Conservation (phyloP, 2,329 filamentous ascomycete species). For the Alternaria triticina region DNA sequence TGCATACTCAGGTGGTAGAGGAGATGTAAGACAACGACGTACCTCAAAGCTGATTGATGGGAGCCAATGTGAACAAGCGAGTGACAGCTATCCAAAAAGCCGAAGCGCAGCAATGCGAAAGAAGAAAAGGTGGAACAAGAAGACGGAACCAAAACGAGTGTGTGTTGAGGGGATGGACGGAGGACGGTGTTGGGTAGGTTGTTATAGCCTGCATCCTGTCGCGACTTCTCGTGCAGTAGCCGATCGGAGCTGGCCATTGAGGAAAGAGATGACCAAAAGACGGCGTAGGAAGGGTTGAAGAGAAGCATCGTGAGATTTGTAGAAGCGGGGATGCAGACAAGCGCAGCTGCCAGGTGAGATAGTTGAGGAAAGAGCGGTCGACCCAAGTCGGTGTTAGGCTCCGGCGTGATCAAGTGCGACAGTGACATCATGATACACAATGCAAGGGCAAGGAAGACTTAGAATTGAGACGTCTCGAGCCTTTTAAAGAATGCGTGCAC, state of each 20-base stretch:
- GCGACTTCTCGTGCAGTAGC: constrained; percentile 26
- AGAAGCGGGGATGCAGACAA: constrained; percentile 8
- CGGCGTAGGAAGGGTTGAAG: constrained; percentile 15
- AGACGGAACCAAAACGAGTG: constrained; percentile 49
- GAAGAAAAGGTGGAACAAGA: constrained; percentile 43
- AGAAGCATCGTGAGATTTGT: constrained; percentile 10
- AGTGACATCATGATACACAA: background rate
- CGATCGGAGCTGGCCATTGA: background rate
- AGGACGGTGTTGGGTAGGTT: constrained; percentile 12
- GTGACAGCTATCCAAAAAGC: constrained; percentile 49
- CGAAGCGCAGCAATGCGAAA: constrained; percentile 47
- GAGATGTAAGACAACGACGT: constrained; percentile 11
- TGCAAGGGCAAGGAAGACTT: background rate
- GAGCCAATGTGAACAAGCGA: constrained; percentile 39
- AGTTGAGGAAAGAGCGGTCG: constrained; percentile 3
- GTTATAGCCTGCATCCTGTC: constrained; percentile 31
- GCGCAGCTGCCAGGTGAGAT: constrained; percentile 6
- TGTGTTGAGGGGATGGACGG: constrained; percentile 27
- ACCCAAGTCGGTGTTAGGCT: background rate
- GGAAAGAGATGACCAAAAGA: constrained; percentile 19
- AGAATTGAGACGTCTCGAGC: no score
- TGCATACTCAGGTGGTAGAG: background rate
- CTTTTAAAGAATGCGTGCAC: no score
- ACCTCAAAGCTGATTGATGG: constrained; percentile 42
- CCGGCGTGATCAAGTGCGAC: background rate